Evolutionary conservation across 257 asterid genomes (phyloP), one percentile per base, ranked within the genome.

Genomic region (Lithospermum erythrorhizon): DNA sequence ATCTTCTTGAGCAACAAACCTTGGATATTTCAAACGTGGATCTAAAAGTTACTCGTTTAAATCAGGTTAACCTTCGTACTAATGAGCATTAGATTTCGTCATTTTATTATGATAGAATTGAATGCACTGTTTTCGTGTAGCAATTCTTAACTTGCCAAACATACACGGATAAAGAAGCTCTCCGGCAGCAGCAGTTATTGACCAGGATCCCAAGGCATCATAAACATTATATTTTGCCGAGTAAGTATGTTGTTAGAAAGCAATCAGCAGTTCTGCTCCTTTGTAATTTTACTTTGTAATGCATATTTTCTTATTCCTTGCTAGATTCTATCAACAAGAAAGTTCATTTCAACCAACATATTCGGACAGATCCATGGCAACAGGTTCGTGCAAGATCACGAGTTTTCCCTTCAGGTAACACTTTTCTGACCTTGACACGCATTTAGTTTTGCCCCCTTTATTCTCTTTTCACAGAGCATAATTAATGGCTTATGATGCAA

Each of bases 191-290:
- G 74, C 95, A 86, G 78, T 75, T 89, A 61, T 68, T 89, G 65
- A 82, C 96, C 19, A 75, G 84, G 75, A 82, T 89, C 74, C 99
- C 99, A 53, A 93, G 83, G 85, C 96, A 93, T 75, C 97, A 93
- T 87, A 93, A 93, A 61, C 99, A 84, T 77, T 93, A 93, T 57
- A 74, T 77, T 56, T 78, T 93, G 75, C 99, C 99, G 53, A 89
- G 99, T 93, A 86, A 60, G 84, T 54, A 29, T 27, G 32, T 58
- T 58, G 64, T 62, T 61, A 68, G 53, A 47, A 53, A 24, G 35
- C 57, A 23, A 11, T 41, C 16, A 11, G 49, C 49, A 41, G 18
- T 57, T 41, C 49, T 41, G 49, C 49, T 41, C 4, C 49, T 23
- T 4, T 13, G 9, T 22, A 1, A 24, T 22, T 23, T 11, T 10